phyloP scores from a whole-genome alignment of 2,329 filamentous ascomycete species.

The Pezicula radicicola region DNA sequence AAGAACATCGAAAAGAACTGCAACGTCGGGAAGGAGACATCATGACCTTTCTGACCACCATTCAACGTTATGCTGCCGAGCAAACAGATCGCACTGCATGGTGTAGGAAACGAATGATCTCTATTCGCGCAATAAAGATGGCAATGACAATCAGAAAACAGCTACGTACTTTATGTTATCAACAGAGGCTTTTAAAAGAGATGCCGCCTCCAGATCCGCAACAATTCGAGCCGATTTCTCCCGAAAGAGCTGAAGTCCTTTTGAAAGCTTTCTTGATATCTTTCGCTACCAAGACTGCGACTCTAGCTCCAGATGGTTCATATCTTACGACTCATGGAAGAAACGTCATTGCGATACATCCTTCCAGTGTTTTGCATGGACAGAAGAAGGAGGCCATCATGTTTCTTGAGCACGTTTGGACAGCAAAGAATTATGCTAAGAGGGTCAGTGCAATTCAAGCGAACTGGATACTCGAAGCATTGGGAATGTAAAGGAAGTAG shows the following conservation, averaged over 20 bases:
- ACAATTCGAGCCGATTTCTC: constrained; percentile 50
- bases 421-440: constrained; percentile 63
- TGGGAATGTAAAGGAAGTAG: constrained; percentile 8
- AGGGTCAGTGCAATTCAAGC: constrained; percentile 61
- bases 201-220: constrained; percentile 49
- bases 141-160: constrained; percentile 61
- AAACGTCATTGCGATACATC: constrained; percentile 59
- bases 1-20: constrained; percentile 52
- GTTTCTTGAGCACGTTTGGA: constrained; percentile 66
- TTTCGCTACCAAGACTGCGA: constrained; percentile 58
- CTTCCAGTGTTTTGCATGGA: constrained; percentile 59
- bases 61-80: constrained; percentile 59
- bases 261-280: constrained; percentile 61
- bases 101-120: constrained; percentile 57
- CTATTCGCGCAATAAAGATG: constrained; percentile 58
- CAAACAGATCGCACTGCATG: constrained; percentile 48
- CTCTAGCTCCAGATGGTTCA: constrained; percentile 56
- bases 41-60: constrained; percentile 61
- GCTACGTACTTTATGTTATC: constrained; percentile 52
- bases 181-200: constrained; percentile 41
- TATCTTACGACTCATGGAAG: constrained; percentile 60
- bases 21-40: constrained; percentile 61
- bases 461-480: constrained; percentile 46
- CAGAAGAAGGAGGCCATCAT: constrained; percentile 64
- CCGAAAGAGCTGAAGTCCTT: constrained; percentile 50